These are phyloP conservation scores for Endoconidiophora laricicola DNA, from an alignment of 2,329 filamentous ascomycete species.

Conservation along the genomic window DNA sequence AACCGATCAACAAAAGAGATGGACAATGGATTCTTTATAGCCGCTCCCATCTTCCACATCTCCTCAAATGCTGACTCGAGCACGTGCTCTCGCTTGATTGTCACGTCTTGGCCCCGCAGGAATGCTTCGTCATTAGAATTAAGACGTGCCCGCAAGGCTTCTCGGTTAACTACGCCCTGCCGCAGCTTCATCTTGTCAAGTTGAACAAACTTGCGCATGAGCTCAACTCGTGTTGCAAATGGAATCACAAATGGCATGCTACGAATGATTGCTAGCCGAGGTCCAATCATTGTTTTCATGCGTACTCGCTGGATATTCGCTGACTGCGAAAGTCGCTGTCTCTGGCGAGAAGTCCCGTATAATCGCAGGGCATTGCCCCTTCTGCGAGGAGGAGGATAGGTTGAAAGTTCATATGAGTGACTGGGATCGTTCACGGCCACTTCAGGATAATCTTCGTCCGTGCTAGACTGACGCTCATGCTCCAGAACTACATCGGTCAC, in stretches of 20 bases:
- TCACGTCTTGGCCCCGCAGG: conserved; percentile 47
- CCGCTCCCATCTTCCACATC: conserved; percentile 67
- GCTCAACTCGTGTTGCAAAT: conserved; percentile 76
- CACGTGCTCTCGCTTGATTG: conserved; percentile 59
- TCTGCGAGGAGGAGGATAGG: neutral
- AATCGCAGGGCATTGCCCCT: no score
- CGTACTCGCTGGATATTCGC: conserved; percentile 45
- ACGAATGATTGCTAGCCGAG: conserved; percentile 74
- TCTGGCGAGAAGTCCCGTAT: neutral
- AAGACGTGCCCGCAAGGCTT: conserved; percentile 15
- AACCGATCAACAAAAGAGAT: conserved; percentile 94
- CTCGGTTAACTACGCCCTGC: conserved; percentile 28
- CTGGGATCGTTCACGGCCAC: conserved; percentile 18
- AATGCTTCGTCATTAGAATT: conserved; percentile 1
- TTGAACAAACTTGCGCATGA: conserved; percentile 67
- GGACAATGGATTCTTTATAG: conserved; percentile 84
- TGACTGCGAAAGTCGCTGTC: neutral
- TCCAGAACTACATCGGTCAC: conserved; percentile 74
- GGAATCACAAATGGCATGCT: conserved; percentile 97
- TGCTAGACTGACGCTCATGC: conserved; percentile 59
- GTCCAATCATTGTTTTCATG: conserved; percentile 62
- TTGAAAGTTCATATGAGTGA: neutral
- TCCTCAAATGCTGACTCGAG: conserved; percentile 76
- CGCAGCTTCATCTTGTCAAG: conserved; percentile 62
- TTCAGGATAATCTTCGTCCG: conserved; percentile 23